Evolutionary conservation across 106 monocot genomes (phyloP), one percentile per base, ranked within the genome.

Genomic region (Dendrobium huoshanense): DNA sequence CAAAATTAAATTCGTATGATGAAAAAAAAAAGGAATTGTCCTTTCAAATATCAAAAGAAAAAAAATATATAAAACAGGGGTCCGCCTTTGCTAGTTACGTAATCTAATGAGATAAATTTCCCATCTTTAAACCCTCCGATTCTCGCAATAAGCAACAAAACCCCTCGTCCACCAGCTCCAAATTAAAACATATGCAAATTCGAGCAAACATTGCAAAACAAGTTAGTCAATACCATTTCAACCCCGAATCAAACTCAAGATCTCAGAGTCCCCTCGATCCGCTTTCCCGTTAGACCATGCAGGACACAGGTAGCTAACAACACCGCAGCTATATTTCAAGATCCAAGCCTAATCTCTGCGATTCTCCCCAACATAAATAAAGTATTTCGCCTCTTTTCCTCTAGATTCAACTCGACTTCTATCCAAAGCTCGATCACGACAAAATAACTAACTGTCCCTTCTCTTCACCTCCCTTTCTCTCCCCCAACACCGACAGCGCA

Each of bases 221-320:
- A 51, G 41, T 24, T 27, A 24, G 76, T 76, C 76, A 47, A 47
- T 76, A 76, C 76, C 76, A 76, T 76, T 76, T 76, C 76, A 76
- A 51, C 49, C 9, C 47, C 27, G 76, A 49, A 76, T 49, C 76
- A 76, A 76, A 76, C 49, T 25, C 4, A 24, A 25, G 49, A 74
- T 19, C 41, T 19, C 13, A 13, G 27, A 49, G 0, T 9, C 27
- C 47, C 49, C 49, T 13, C 76, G 24, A 49, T 76, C 49, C 76
- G 9, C 24, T 13, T 49, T 43, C 74, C 49, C 48, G 48, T 49
- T 16, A 74, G 41, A 74, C 15, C 41, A 76, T 49, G 25, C 49
- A 47, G 27, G 27, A 51, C 76, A 25, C 76, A 13, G 51, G 3
- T 0, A 76, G 41, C 76, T 13, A 75, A 48, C 75, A 75, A 44